Conservation (phyloP, 306 rosid genomes). For the Acacia melanoxylon region DNA sequence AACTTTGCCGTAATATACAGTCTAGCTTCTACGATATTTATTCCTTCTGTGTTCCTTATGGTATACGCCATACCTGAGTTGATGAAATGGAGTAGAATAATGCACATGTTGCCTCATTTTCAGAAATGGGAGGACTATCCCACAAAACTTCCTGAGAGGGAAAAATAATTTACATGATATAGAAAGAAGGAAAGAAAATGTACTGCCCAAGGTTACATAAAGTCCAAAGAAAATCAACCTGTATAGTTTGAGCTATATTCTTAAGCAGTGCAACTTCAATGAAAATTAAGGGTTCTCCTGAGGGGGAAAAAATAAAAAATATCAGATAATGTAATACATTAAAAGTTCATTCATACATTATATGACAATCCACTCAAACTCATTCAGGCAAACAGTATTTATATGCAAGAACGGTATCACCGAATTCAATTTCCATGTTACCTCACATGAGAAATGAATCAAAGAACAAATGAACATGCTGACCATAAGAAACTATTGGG, state of each 20-base stretch:
- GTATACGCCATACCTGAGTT: constrained; percentile 68
- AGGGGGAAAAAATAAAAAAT: neutral
- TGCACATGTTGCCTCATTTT: constrained; percentile 85
- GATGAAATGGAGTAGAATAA: constrained; percentile 95
- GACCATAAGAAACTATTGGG: constrained; percentile 15
- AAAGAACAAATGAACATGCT: neutral
- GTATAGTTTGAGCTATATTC: constrained; percentile 59
- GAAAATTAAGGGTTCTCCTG: constrained; percentile 67
- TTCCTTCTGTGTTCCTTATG: neutral
- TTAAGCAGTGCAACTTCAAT: constrained; percentile 73
- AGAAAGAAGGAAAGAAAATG: neutral
- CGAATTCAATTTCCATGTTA: constrained; percentile 4
- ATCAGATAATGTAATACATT: neutral
- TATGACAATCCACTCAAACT: neutral
- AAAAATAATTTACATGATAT: constrained; percentile 11
- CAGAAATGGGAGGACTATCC: constrained; percentile 89
- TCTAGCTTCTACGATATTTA: constrained; percentile 19
- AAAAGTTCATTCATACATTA: neutral
- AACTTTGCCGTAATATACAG: constrained; percentile 12
- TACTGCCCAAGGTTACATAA: constrained; percentile 9
- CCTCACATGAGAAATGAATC: neutral
- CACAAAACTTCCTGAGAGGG: constrained; percentile 79
- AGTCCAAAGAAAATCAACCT: constrained; percentile 41
- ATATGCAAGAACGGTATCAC: neutral
- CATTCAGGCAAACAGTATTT: neutral